phyloP scores from a whole-genome alignment of 768 basidiomycete genomes.

The Lactifluus piperatus region DNA sequence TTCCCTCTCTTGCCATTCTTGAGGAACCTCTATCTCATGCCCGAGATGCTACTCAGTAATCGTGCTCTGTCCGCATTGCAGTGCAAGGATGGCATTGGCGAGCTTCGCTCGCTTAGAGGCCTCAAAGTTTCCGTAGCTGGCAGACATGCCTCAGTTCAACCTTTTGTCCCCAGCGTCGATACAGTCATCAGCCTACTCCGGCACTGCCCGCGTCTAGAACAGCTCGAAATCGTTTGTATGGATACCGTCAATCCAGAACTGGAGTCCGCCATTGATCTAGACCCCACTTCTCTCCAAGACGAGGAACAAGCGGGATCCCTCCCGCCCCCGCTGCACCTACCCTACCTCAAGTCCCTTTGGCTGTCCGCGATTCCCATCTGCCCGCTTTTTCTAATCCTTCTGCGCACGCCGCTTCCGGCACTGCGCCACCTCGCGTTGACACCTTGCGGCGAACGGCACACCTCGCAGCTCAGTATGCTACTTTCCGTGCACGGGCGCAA shows the following conservation, averaged over 20 bases:
- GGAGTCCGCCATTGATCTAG: neutral
- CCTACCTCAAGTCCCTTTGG: conserved; percentile 48
- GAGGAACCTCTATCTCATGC: conserved; percentile 9
- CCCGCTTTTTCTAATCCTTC: conserved; percentile 49
- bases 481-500: conserved; percentile 48
- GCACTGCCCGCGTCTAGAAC: conserved; percentile 10
- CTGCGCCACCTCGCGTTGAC: conserved; percentile 60
- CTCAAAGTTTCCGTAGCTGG: conserved; percentile 17
- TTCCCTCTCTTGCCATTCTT: conserved; percentile 43
- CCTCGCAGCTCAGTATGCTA: conserved; percentile 50
- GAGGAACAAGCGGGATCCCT: conserved; percentile 20
- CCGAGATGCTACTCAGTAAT: conserved; percentile 14
- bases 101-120: conserved; percentile 13
- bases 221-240: conserved; percentile 16
- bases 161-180: neutral
- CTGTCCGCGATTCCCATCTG: conserved; percentile 62
- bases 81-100: conserved; percentile 14
- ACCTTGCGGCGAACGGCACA: conserved; percentile 56
- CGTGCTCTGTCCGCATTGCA: conserved; percentile 7
- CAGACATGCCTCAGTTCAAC: neutral
- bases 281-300: neutral
- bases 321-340: conserved; percentile 43
- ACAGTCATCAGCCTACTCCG: conserved; percentile 5
- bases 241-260: conserved; percentile 9
- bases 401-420: conserved; percentile 51